These are phyloP conservation scores for Vitellaria paradoxa DNA, from an alignment of 179 eudicot genomes.

Conservation along the genomic window DNA sequence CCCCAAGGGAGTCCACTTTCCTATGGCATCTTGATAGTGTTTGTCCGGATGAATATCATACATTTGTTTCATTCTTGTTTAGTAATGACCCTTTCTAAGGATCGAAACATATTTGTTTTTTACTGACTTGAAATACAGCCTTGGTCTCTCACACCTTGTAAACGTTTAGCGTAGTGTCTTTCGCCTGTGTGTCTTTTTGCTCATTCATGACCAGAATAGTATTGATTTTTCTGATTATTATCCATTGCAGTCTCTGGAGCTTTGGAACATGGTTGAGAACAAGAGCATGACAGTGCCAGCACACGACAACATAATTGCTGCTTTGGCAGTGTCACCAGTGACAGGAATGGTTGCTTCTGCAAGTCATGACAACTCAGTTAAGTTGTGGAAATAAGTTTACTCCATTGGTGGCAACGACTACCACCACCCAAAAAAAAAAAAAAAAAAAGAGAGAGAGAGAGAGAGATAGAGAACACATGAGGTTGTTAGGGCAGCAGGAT, in stretches of 20 bases:
- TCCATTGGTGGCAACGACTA: neutral
- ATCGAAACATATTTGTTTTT: neutral
- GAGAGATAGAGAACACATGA: too few relatives aligned
- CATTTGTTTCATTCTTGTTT: slow-evolving; percentile 1
- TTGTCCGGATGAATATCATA: neutral
- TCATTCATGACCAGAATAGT: neutral
- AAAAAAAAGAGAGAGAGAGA: neutral
- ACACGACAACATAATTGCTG: slow-evolving; percentile 66
- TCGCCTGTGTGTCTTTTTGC: neutral
- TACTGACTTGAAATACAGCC: neutral
- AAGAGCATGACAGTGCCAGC: slow-evolving; percentile 84
- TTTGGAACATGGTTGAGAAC: slow-evolving; percentile 93
- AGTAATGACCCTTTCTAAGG: neutral
- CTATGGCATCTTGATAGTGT: neutral
- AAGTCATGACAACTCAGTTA: slow-evolving; percentile 78
- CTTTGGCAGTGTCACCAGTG: slow-evolving; percentile 55
- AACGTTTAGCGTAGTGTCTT: neutral
- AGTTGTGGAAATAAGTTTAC: slow-evolving; percentile 69
- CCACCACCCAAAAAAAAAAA: neutral
- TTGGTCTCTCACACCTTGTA: neutral
- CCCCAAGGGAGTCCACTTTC: neutral
- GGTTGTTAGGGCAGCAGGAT: slow-evolving; percentile 30
- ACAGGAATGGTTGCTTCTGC: slow-evolving; percentile 80
- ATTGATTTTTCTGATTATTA: neutral
- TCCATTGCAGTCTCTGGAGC: slow-evolving; percentile 61